Conservation (phyloP, 441 rosid genomes). For the Populus trichocarpa region DNA sequence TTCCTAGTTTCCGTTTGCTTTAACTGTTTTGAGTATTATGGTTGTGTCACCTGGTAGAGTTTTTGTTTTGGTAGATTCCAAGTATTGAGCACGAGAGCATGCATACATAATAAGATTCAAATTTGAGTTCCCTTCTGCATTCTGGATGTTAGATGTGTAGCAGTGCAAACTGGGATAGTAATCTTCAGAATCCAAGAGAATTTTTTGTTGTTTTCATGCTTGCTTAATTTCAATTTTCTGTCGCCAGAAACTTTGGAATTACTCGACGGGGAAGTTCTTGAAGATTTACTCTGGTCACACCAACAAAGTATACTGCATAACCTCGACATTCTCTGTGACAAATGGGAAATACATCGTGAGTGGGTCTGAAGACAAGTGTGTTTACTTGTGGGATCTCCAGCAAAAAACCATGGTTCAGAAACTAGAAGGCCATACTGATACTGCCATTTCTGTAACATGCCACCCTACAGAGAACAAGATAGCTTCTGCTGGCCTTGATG, state of each 20-base stretch:
- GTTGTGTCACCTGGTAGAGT: neutral
- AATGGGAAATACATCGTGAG: slow-evolving; percentile 90
- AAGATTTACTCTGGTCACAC: slow-evolving; percentile 82
- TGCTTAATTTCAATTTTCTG: neutral
- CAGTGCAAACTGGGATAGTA: neutral
- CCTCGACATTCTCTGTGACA: slow-evolving; percentile 87
- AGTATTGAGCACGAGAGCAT: neutral
- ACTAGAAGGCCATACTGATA: slow-evolving; percentile 79
- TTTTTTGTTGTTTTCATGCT: neutral
- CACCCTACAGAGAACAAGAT: slow-evolving; percentile 71
- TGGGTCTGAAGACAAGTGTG: slow-evolving; percentile 87
- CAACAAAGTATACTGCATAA: slow-evolving; percentile 68
- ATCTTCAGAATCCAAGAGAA: neutral
- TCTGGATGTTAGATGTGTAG: neutral
- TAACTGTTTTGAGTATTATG: neutral
- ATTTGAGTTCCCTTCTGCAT: neutral
- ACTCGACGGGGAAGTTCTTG: slow-evolving; percentile 77
- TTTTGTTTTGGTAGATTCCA: neutral
- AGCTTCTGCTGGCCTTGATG: slow-evolving; percentile 80
- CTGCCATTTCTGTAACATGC: slow-evolving; percentile 78
- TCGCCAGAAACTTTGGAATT: slow-evolving; percentile 83
- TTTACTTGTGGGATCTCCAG: slow-evolving; percentile 93
- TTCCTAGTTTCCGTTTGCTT: neutral
- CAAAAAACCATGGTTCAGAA: slow-evolving; percentile 72
- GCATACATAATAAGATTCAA: neutral